Conservation (phyloP, 2,329 filamentous ascomycete species). For the Xylariales sp. region DNA sequence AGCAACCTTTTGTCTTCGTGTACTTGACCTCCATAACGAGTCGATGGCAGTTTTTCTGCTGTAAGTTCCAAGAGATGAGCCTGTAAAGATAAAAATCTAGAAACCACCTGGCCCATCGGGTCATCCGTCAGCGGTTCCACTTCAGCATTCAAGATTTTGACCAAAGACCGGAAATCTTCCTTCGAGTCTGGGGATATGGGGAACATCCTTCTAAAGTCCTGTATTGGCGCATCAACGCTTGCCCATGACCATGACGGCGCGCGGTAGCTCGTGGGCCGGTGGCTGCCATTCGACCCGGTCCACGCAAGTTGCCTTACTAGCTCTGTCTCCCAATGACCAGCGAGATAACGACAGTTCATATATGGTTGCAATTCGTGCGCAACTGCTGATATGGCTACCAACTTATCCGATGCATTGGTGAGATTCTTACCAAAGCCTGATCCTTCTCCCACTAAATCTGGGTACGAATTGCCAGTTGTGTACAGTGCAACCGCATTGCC, state of each 20-base stretch:
- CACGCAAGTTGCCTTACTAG: neutral
- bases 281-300: neutral
- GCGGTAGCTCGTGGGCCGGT: neutral
- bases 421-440: neutral
- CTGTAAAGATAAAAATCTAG: neutral
- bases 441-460: neutral
- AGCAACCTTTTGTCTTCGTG: neutral
- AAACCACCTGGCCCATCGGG: neutral
- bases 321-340: neutral
- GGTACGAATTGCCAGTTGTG: neutral
- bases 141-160: neutral
- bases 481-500: neutral
- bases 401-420: neutral
- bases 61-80: neutral
- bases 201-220: no score
- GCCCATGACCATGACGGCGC: conserved; percentile 9
- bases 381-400: neutral
- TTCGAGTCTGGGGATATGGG: neutral
- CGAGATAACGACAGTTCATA: neutral
- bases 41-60: no score
- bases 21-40: no score
- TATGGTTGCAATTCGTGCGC: neutral
- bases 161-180: neutral
- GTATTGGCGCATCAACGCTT: neutral
- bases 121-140: neutral